Evolutionary conservation across 768 basidiomycete genomes (phyloP).

Genomic region (Hemileccinum impolitum): DNA sequence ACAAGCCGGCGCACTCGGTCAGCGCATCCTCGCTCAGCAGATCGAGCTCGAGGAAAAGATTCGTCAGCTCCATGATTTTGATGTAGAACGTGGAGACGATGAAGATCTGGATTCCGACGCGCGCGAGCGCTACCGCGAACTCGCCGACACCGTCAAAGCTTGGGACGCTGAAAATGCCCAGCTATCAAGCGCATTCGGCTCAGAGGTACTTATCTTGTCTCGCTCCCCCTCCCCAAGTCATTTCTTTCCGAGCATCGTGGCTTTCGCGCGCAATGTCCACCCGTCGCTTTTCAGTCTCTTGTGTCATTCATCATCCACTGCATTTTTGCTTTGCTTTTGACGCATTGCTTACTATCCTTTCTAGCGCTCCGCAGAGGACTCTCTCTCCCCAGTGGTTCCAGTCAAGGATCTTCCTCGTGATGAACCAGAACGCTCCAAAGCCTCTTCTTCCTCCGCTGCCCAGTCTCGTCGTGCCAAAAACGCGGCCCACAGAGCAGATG

Average conservation of each 20-base stretch:
- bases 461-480: conserved; percentile 90
- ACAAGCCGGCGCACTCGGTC: conserved; percentile 88
- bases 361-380: conserved; percentile 46
- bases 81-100: conserved; percentile 60
- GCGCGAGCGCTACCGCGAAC: conserved; percentile 71
- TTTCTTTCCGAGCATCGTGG: conserved; percentile 17
- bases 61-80: conserved; percentile 70
- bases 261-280: conserved; percentile 5
- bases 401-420: conserved; percentile 53
- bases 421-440: conserved; percentile 58
- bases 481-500: conserved; percentile 84
- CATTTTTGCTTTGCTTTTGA: background rate
- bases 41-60: conserved; percentile 91
- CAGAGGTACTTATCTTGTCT: conserved; percentile 47
- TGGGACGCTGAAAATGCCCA: conserved; percentile 83
- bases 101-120: conserved; percentile 64
- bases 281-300: background rate
- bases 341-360: conserved; percentile 7
- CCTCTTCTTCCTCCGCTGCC: conserved; percentile 71
- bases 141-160: conserved; percentile 65
- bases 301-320: background rate
- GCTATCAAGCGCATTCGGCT: conserved; percentile 64
- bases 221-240: background rate
- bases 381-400: conserved; percentile 43
- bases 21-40: conserved; percentile 90